Conservation (phyloP, 306 rosid genomes). For the Citrullus colocynthis region DNA sequence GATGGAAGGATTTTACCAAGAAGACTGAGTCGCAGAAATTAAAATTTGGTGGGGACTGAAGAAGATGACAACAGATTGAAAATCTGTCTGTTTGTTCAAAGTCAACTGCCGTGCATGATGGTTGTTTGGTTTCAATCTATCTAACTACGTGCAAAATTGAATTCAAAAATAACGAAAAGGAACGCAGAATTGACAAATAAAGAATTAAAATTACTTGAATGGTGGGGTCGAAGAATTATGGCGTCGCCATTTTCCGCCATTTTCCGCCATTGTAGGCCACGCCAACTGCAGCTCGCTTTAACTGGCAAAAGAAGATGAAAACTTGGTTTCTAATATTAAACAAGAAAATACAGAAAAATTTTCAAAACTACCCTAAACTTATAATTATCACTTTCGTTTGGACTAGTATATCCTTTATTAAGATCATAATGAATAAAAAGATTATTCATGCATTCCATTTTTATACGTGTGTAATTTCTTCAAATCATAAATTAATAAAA, state of each 20-base stretch:
- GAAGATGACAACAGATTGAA: not conserved
- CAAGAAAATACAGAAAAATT: too few species aligned
- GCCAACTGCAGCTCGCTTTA: too few species aligned
- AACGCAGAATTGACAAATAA: not conserved
- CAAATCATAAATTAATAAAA: too few species aligned
- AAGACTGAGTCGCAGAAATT: not conserved
- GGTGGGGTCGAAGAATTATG: not conserved
- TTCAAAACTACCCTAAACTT: too few species aligned
- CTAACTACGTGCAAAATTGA: not conserved
- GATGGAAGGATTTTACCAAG: not conserved
- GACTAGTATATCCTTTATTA: too few species aligned
- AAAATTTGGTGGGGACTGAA: not conserved
- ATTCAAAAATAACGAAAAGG: not conserved
- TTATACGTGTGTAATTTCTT: too few species aligned
- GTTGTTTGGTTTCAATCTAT: not conserved
- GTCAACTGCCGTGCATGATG: conserved; percentile 6
- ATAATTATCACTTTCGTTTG: too few species aligned
- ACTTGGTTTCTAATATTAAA: too few species aligned
- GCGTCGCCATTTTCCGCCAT: not conserved
- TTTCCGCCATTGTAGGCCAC: not conserved
- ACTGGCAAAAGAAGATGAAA: too few species aligned
- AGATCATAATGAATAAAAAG: too few species aligned
- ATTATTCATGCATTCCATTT: too few species aligned
- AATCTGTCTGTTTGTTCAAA: not conserved
- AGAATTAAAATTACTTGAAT: not conserved